These are phyloP conservation scores for Brachypodium distachyon DNA, from an alignment of 202 grass and related monocot species.

Conservation along the genomic window DNA sequence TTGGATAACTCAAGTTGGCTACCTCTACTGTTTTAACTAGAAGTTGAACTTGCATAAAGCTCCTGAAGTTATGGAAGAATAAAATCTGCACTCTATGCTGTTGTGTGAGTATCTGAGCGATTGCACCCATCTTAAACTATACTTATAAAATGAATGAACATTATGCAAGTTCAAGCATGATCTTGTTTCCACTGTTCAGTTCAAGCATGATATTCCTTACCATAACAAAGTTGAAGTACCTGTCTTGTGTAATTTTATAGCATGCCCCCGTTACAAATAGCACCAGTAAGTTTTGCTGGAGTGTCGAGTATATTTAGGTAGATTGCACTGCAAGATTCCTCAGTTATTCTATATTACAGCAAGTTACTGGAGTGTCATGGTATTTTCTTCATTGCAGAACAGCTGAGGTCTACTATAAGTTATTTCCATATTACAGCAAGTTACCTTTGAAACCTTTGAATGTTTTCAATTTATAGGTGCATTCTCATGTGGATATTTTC, in stretches of 20 bases:
- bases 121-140: neutral
- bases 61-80: neutral
- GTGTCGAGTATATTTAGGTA: neutral
- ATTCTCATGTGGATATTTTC: slow-evolving; percentile 96
- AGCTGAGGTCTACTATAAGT: neutral
- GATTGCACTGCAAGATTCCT: neutral
- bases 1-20: neutral
- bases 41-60: neutral
- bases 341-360: slow-evolving; percentile 5
- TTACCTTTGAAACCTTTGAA: neutral
- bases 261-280: neutral
- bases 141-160: neutral
- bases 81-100: neutral
- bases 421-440: slow-evolving; percentile 4
- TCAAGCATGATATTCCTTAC: neutral
- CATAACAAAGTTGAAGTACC: neutral
- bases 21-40: neutral
- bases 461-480: slow-evolving; percentile 50
- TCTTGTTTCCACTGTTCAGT: slow-evolving; percentile 1
- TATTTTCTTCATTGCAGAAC: neutral
- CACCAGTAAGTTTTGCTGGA: neutral
- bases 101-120: neutral
- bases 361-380: no score
- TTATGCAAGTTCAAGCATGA: neutral
- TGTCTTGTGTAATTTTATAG: neutral